Percentiles rank a stretch among this genome's conserved stretches.
These are phyloP conservation scores for Elaeis oleifera DNA, from an alignment of 202 grass and related monocot species.

Conservation along the genomic window DNA sequence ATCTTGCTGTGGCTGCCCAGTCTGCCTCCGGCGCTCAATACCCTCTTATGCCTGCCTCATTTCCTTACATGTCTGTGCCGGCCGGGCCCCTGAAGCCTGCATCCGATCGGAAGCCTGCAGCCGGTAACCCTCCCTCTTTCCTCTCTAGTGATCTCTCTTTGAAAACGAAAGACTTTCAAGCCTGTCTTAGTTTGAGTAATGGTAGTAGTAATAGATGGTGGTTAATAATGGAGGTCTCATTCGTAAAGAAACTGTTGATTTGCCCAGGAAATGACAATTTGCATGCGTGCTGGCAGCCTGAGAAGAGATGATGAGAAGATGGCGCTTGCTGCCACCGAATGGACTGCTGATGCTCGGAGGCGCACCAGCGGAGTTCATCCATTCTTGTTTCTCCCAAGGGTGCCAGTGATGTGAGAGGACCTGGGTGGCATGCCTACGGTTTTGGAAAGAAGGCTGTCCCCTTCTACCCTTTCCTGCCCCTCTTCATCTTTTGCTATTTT, in stretches of 20 bases:
- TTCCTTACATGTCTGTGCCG: slow-evolving; percentile 44
- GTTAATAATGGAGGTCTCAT: too few relatives aligned
- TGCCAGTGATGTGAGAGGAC: too few relatives aligned
- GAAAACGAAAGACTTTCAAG: neutral
- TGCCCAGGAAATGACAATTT: slow-evolving; percentile 18
- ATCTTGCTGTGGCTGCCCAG: slow-evolving; percentile 27
- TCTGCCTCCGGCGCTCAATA: slow-evolving; percentile 38
- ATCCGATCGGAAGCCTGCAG: slow-evolving; percentile 69
- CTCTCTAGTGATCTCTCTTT: neutral
- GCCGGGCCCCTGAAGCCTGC: slow-evolving; percentile 40
- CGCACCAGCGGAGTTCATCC: neutral
- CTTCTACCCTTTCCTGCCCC: too few relatives aligned
- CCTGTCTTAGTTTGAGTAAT: too few relatives aligned
- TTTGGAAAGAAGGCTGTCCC: too few relatives aligned
- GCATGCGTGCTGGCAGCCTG: slow-evolving; percentile 18
- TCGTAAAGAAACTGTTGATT: neutral
- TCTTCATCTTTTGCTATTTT: too few relatives aligned
- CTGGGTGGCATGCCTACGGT: too few relatives aligned
- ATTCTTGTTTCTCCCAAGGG: too few relatives aligned
- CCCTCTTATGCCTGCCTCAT: slow-evolving; percentile 35
- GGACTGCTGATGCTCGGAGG: neutral
- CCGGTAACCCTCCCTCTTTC: slow-evolving; percentile 37
- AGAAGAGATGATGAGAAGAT: slow-evolving; percentile 11
- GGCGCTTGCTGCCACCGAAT: too few relatives aligned
- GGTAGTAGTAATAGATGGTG: too few relatives aligned